These are phyloP conservation scores for Triticum urartu DNA, from an alignment of 176 grass and related monocot genomes.

Conservation along the genomic window DNA sequence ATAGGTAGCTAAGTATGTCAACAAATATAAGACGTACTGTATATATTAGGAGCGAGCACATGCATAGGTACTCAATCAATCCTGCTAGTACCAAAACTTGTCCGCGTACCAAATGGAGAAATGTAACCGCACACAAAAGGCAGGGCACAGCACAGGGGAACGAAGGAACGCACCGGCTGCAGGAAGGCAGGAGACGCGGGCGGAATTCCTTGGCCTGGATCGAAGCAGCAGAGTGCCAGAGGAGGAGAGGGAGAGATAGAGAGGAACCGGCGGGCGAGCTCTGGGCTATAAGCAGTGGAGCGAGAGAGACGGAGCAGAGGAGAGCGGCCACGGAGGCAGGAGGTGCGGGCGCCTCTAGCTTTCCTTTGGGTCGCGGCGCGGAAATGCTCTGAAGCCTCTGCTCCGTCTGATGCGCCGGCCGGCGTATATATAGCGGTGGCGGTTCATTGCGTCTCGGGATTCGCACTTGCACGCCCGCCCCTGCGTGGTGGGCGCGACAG, in stretches of 20 bases:
- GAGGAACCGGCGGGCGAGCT: neutral
- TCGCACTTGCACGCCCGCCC: neutral
- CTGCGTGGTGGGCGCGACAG: neutral
- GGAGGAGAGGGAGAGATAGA: neutral
- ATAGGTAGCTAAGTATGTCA: no score
- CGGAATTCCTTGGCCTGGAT: neutral
- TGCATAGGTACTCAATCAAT: no score
- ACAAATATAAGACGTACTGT: no score
- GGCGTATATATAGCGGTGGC: neutral
- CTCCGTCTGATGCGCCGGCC: neutral
- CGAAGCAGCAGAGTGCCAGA: no score
- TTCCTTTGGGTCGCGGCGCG: neutral
- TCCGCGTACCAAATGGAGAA: no score
- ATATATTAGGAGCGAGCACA: no score
- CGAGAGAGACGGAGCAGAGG: neutral
- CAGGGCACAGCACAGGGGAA: neutral
- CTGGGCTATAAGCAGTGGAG: constrained; percentile 21
- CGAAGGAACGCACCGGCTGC: neutral
- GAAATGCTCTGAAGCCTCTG: neutral
- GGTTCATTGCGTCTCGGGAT: constrained; percentile 27
- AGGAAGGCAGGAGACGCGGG: neutral
- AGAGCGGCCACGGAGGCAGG: constrained; percentile 15
- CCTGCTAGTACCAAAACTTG: no score
- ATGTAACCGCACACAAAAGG: neutral
- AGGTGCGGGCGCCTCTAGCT: constrained; percentile 20